A percentile compares a stretch with the other conserved stretches of the same genome.
Evolutionary conservation across 495 filamentous ascomycete genomes (phyloP).

Genomic region (Daldinia vernicosa): DNA sequence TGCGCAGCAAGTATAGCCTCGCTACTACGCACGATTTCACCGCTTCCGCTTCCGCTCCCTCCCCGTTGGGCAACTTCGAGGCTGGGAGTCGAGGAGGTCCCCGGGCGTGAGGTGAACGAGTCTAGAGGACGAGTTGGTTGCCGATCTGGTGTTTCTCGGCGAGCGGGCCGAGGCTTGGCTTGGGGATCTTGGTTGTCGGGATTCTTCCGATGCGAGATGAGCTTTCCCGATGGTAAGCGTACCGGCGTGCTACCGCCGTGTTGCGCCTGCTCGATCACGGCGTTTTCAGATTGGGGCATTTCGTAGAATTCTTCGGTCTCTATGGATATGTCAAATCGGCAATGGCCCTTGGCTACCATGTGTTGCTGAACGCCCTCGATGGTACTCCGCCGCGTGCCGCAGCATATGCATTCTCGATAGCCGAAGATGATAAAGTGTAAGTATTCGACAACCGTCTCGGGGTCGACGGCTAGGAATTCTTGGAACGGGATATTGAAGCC

Average conservation of each 20-base stretch:
- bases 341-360: conserved; percentile 49
- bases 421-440: conserved; percentile 51
- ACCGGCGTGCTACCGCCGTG: not conserved
- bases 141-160: not conserved
- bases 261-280: not conserved
- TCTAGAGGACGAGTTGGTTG: not conserved
- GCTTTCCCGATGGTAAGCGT: not conserved
- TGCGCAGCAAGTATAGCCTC: not conserved
- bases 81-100: not conserved
- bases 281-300: not conserved
- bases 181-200: not conserved
- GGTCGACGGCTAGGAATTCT: not conserved
- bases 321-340: conserved; percentile 45
- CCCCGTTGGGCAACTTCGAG: not conserved
- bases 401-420: conserved; percentile 52
- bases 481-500: not conserved
- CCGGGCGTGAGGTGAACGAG: not conserved
- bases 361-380: conserved; percentile 51
- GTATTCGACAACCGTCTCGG: conserved; percentile 32
- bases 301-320: not conserved
- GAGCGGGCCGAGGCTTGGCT: not conserved
- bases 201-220: not conserved
- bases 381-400: conserved; percentile 43
- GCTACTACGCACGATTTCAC: not conserved
- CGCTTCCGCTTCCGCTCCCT: not conserved